Percentiles rank a stretch among this genome's conserved stretches.
These are phyloP conservation scores for Venturia nashicola DNA, from an alignment of 2,329 filamentous ascomycete species.

Conservation along the genomic window DNA sequence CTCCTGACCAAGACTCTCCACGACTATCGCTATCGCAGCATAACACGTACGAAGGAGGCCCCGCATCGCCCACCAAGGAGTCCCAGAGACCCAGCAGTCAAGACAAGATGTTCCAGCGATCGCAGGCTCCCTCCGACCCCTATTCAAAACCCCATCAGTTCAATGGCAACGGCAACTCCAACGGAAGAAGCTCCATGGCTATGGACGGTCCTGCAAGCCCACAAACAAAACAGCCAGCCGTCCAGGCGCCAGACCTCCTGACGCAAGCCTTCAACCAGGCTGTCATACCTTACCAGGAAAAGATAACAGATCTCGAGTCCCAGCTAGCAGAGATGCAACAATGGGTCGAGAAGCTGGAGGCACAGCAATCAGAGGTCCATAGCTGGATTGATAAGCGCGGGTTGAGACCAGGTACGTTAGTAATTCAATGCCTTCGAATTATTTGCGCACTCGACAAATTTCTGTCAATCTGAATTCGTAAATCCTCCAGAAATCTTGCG, in stretches of 20 bases:
- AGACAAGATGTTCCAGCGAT: constrained; percentile 9
- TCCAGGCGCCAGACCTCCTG: constrained; percentile 38
- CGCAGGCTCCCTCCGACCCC: constrained; percentile 7
- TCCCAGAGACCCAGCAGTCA: neutral
- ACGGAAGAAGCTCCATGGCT: constrained; percentile 11
- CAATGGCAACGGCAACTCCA: constrained; percentile 5
- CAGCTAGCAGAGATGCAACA: constrained; percentile 38
- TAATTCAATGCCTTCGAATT: neutral
- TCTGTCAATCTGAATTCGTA: neutral
- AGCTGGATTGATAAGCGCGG: constrained; percentile 45
- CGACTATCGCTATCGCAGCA: constrained; percentile 8
- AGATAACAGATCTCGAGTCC: constrained; percentile 38
- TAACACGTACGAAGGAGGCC: constrained; percentile 7
- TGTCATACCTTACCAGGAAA: constrained; percentile 38
- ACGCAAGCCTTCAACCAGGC: constrained; percentile 41
- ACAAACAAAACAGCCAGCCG: constrained; percentile 12
- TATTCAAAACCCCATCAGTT: neutral
- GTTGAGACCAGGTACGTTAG: constrained; percentile 34
- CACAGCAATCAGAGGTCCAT: constrained; percentile 38
- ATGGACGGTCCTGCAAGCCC: constrained; percentile 4
- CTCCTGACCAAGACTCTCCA: constrained; percentile 6
- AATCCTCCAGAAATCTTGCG: neutral
- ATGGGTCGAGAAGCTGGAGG: constrained; percentile 39
- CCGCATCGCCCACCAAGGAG: constrained; percentile 7
- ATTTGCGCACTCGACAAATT: neutral